These are phyloP conservation scores for Boletus pseudopeckii DNA, from an alignment of 768 basidiomycete species.

Conservation along the genomic window DNA sequence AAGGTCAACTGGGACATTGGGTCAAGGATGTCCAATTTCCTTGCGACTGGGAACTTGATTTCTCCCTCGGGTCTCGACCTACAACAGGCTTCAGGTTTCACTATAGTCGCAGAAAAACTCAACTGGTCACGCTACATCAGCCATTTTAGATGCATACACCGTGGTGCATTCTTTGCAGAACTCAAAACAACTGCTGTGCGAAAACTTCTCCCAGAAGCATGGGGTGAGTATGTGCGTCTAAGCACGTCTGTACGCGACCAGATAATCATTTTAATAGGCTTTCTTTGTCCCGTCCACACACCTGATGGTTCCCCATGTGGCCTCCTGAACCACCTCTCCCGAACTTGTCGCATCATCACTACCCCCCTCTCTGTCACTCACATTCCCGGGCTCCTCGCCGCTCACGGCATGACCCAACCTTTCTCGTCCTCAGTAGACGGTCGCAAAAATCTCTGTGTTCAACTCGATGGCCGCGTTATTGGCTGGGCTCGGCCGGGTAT, in stretches of 20 bases:
- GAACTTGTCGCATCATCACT: conserved; percentile 90
- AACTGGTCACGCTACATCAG: conserved; percentile 99
- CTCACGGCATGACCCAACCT: conserved; percentile 92
- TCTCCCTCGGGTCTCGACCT: conserved; percentile 95
- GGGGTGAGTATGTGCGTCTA: conserved; percentile 58
- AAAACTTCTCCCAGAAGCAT: conserved; percentile 94
- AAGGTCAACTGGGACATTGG: conserved; percentile 93
- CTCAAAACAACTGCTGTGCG: conserved; percentile 97
- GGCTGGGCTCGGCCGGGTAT: conserved; percentile 84
- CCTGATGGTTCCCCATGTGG: conserved; percentile 98
- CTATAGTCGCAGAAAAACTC: conserved; percentile 97
- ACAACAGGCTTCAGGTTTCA: conserved; percentile 98
- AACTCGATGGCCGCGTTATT: conserved; percentile 93
- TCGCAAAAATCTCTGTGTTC: conserved; percentile 76
- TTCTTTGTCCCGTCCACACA: conserved; percentile 97
- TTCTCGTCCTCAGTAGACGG: conserved; percentile 82
- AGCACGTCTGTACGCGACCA: background rate
- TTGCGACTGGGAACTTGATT: conserved; percentile 94
- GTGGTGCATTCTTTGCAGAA: conserved; percentile 98
- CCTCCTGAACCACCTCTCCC: conserved; percentile 92
- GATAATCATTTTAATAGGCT: conserved; percentile 49
- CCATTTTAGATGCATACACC: conserved; percentile 97
- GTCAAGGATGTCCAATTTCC: conserved; percentile 84
- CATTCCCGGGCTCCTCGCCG: conserved; percentile 75
- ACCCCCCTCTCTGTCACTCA: conserved; percentile 68